These are phyloP conservation scores for Aschersonia sp. DNA, from an alignment of 2,329 filamentous ascomycete species.

Conservation along the genomic window DNA sequence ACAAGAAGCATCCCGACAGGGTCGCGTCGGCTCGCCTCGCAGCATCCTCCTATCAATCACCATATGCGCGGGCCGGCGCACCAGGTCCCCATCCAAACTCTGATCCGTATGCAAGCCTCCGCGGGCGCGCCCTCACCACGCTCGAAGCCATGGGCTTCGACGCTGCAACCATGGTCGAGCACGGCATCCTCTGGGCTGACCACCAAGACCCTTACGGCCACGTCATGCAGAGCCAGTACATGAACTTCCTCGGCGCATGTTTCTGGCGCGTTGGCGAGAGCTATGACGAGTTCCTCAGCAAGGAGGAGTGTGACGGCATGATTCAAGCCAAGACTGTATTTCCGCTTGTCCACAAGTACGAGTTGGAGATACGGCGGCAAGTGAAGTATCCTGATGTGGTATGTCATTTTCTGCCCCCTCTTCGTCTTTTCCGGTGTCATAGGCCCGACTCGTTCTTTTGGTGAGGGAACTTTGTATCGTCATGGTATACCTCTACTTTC, in stretches of 20 bases:
- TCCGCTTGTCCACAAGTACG: constrained; percentile 8
- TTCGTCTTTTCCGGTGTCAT: not conserved
- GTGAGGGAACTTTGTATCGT: no score
- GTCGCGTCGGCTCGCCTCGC: not conserved
- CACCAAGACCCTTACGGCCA: constrained; percentile 12
- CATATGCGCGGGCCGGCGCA: not conserved
- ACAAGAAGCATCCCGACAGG: not conserved
- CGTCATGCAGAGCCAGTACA: constrained; percentile 11
- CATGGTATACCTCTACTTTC: no score
- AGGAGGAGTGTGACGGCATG: constrained; percentile 11
- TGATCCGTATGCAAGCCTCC: constrained; percentile 1
- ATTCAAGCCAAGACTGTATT: constrained; percentile 8
- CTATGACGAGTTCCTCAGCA: constrained; percentile 10
- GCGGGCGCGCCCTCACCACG: constrained; percentile 3
- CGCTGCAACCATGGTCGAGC: constrained; percentile 6
- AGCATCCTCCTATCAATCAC: not conserved
- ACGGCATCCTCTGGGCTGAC: constrained; percentile 11
- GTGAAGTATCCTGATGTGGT: constrained; percentile 9
- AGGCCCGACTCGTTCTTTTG: no score
- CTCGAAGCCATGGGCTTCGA: constrained; percentile 7
- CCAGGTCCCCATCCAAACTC: not conserved
- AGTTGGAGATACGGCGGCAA: constrained; percentile 9
- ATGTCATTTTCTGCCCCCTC: not conserved
- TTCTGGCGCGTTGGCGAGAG: constrained; percentile 11
- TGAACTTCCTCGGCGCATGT: constrained; percentile 9